These are phyloP conservation scores for Gastrodia elata DNA, from an alignment of 106 monocot species.

Conservation along the genomic window DNA sequence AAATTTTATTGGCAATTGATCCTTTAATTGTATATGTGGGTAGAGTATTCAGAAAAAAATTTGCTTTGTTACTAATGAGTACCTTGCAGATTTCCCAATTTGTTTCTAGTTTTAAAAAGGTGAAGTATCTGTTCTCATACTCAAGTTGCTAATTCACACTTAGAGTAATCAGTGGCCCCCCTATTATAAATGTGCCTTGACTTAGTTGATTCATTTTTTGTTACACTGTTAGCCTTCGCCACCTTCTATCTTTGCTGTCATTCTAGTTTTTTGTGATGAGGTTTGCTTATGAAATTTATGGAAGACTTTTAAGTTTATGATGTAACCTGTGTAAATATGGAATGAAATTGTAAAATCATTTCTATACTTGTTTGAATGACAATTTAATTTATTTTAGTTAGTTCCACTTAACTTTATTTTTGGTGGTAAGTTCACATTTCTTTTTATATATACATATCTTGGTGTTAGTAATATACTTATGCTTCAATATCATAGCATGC, in stretches of 20 bases:
- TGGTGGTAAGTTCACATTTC: not conserved
- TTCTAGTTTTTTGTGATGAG: not conserved
- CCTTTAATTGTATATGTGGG: not conserved
- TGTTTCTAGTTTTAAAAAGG: not conserved
- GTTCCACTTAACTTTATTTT: conserved; percentile 1
- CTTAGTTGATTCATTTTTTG: not conserved
- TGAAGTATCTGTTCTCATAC: not conserved
- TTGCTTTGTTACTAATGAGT: not conserved
- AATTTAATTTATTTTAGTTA: not conserved
- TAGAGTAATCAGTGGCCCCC: not conserved
- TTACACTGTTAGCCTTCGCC: not conserved
- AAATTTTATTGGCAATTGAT: not conserved
- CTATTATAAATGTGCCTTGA: not conserved
- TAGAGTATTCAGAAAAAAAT: not conserved
- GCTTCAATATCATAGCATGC: not conserved
- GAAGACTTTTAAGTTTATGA: not conserved
- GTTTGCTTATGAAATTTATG: not conserved
- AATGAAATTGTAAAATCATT: not conserved
- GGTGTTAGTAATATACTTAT: not conserved
- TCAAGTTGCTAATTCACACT: not conserved
- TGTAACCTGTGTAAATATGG: not conserved
- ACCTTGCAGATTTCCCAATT: not conserved
- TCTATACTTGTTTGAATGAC: not conserved
- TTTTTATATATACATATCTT: not conserved
- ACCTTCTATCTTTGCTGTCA: not conserved